A percentile compares a stretch with the other conserved stretches of the same genome.
Conservation (phyloP, 2,329 filamentous ascomycete species). For the Colletotrichum scovillei region DNA sequence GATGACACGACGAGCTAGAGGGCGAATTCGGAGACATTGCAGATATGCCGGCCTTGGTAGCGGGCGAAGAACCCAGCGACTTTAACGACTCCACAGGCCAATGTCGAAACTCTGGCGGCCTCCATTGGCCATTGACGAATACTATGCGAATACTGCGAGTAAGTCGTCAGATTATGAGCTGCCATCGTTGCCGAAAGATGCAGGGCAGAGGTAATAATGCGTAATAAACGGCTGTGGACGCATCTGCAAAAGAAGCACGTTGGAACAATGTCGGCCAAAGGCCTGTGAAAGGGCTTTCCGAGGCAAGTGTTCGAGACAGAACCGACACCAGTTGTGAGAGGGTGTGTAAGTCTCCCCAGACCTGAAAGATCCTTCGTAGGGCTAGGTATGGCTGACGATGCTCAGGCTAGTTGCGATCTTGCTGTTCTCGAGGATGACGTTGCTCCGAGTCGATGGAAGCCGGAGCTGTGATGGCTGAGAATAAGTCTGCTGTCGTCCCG, state of each 20-base stretch:
- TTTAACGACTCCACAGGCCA: conserved; percentile 10
- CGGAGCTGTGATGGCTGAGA: conserved; percentile 4
- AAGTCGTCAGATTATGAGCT: conserved; percentile 10
- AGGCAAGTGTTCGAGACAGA: conserved; percentile 22
- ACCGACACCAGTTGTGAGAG: conserved; percentile 13
- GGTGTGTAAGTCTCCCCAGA: conserved; percentile 23
- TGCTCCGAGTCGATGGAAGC: conserved; percentile 13
- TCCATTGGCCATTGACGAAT: conserved; percentile 20
- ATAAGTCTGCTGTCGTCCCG: not conserved
- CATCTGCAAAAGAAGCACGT: not conserved
- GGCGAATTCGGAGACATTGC: conserved; percentile 30
- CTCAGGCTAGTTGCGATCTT: not conserved
- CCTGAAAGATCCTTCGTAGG: conserved; percentile 2
- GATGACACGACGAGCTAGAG: conserved; percentile 12
- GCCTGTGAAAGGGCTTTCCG: conserved; percentile 20
- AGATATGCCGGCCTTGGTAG: conserved; percentile 15
- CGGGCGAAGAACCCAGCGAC: conserved; percentile 4
- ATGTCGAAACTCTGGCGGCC: conserved; percentile 17
- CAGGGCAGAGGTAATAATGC: conserved; percentile 5
- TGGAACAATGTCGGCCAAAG: not conserved
- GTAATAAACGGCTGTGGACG: not conserved
- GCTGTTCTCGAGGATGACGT: conserved; percentile 19
- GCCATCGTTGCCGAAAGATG: conserved; percentile 6
- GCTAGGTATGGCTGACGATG: conserved; percentile 12
- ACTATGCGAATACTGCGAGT: conserved; percentile 13